Evolutionary conservation across 257 asterid species (phyloP).

Genomic region (Leptodermis oblonga): DNA sequence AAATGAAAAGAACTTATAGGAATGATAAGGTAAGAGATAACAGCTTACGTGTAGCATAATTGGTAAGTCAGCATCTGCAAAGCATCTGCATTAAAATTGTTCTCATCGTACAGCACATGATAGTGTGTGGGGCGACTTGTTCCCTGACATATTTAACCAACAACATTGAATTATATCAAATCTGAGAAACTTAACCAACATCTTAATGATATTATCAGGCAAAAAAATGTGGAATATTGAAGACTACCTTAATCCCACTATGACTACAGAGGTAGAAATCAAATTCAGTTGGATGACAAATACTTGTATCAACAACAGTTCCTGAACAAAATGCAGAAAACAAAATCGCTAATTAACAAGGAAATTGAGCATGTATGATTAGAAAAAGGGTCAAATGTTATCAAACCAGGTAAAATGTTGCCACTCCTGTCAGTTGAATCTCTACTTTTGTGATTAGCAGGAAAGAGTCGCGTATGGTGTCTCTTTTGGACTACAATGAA

Average conservation of each 20-base stretch:
- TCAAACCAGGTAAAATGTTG: constrained; percentile 72
- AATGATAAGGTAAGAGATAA: too few relatives aligned
- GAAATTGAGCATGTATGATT: neutral
- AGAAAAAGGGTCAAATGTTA: too few relatives aligned
- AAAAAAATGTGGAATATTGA: neutral
- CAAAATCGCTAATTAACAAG: neutral
- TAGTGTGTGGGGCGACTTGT: constrained; percentile 86
- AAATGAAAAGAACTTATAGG: neutral
- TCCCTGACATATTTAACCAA: constrained; percentile 36
- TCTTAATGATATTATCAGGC: too few relatives aligned
- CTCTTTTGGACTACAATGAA: constrained; percentile 92
- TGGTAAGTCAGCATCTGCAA: constrained; percentile 59
- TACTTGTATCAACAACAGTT: constrained; percentile 70
- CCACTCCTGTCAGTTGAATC: constrained; percentile 67
- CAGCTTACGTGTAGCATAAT: constrained; percentile 69
- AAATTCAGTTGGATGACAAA: constrained; percentile 75
- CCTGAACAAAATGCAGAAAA: constrained; percentile 32
- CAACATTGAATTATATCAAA: neutral
- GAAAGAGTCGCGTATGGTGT: constrained; percentile 83
- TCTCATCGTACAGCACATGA: constrained; percentile 79
- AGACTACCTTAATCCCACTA: constrained; percentile 84
- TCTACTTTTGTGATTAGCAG: constrained; percentile 44
- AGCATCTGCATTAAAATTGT: constrained; percentile 59
- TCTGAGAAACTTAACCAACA: neutral
- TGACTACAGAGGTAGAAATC: constrained; percentile 86